Base-by-base conservation (phyloP, 75 land plant species). In the Adiantum capillusveneris region DNA sequence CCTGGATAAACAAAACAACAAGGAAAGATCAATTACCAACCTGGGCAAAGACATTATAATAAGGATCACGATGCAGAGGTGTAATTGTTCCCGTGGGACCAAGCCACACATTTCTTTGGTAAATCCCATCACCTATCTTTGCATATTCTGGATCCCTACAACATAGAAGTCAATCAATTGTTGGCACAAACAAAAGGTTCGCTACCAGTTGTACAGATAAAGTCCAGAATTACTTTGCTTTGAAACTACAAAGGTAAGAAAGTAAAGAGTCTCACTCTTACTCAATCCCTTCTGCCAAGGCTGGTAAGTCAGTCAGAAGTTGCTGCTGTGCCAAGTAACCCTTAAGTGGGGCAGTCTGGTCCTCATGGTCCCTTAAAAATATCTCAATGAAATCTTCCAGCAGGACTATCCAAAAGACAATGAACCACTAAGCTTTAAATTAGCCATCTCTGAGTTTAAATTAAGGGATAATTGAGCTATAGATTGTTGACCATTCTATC, bases 1-100 rank as follows among this genome's bases (percentile, higher is more conserved):
- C n/a, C n/a, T n/a, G n/a, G n/a, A n/a, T n/a, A n/a, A n/a, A n/a
- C n/a, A n/a, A n/a, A n/a, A n/a, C n/a, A n/a, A n/a, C n/a, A n/a
- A n/a, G n/a, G n/a, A n/a, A n/a, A n/a, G n/a, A n/a, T n/a, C n/a
- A n/a, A n/a, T n/a, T n/a, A n/a, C n/a, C n/a, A n/a, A n/a, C 74
- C 66, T 71, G 74, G 25, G 74, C 67, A 14, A 71, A 34, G 17
- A 71, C 25, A 53, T 71, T 71, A 31, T 71, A 61, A 20, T 71
- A 56, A 13, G 74, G 74, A 44, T 71, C 74, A 31, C 41, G 58
- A 34, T 71, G 74, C 13, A 71, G 45, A 22, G 74, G 74, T 55
- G 74, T 64, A n/a, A 71, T 50, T 31, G 74, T 71, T 17, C 74
- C 74, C 19, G 39, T 42, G 57, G 74, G 74, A 18, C 74, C 74